Evolutionary conservation across 2,329 filamentous ascomycete species (phyloP).

Genomic region (Cadophora gregata): DNA sequence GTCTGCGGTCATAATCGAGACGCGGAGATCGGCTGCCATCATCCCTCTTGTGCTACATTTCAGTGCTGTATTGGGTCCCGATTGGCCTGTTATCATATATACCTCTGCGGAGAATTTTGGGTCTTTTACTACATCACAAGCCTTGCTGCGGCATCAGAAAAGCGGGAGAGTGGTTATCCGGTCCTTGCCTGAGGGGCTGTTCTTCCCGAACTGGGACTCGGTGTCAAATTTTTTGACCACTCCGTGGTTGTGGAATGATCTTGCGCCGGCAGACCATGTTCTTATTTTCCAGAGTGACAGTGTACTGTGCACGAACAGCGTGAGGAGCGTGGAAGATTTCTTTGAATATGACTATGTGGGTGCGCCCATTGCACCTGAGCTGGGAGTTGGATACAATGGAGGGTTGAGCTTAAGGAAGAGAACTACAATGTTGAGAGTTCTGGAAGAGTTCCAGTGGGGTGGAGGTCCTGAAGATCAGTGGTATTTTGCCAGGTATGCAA

Average conservation of each 20-base stretch:
- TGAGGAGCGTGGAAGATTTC: slow-evolving; percentile 44
- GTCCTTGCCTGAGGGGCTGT: slow-evolving; percentile 46
- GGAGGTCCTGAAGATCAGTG: slow-evolving; percentile 41
- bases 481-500: slow-evolving; percentile 36
- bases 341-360: slow-evolving; percentile 47
- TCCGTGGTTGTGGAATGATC: slow-evolving; percentile 45
- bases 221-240: slow-evolving; percentile 47
- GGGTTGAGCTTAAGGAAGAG: slow-evolving; percentile 48
- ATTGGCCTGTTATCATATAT: slow-evolving; percentile 53
- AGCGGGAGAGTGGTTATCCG: slow-evolving; percentile 46
- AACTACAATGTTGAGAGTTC: slow-evolving; percentile 43
- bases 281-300: slow-evolving; percentile 46
- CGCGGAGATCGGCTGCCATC: slow-evolving; percentile 43
- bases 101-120: slow-evolving; percentile 43
- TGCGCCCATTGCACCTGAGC: slow-evolving; percentile 44
- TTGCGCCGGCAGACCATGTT: slow-evolving; percentile 44
- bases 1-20: slow-evolving; percentile 49
- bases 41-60: slow-evolving; percentile 49
- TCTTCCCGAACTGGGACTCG: slow-evolving; percentile 45
- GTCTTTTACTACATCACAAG: slow-evolving; percentile 44
- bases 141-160: slow-evolving; percentile 47
- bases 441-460: slow-evolving; percentile 37
- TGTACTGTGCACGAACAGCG: slow-evolving; percentile 45
- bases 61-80: slow-evolving; percentile 48
- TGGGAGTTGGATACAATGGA: slow-evolving; percentile 45